Conservation (phyloP, 108 stramenopile genomes). For the Nannochloropsis granulata region DNA sequence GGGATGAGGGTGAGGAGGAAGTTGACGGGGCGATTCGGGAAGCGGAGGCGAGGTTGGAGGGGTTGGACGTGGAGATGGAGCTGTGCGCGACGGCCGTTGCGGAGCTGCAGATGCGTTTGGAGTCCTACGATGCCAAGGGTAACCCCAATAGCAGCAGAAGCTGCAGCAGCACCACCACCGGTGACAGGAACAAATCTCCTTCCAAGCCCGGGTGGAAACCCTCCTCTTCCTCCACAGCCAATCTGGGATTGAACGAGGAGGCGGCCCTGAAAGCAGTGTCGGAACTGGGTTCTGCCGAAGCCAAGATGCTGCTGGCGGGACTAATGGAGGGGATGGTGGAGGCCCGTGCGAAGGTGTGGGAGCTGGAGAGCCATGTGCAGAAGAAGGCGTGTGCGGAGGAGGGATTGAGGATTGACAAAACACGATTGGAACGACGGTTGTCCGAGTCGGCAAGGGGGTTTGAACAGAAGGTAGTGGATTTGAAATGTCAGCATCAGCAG, state of each 20-base stretch:
- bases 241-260: not conserved
- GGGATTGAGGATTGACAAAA: not conserved
- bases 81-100: not conserved
- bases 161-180: not conserved
- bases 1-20: not conserved
- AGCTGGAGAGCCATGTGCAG: not conserved
- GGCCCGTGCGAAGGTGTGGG: not conserved
- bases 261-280: not conserved
- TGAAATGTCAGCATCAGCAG: not conserved
- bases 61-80: not conserved
- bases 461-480: not conserved
- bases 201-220: not conserved
- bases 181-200: not conserved
- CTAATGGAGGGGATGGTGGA: not conserved
- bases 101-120: not conserved
- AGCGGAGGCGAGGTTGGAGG: not conserved
- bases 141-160: too few relatives aligned
- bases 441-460: not conserved
- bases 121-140: not conserved
- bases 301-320: not conserved
- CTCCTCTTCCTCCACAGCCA: not conserved
- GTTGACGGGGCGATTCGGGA: not conserved
- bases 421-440: not conserved
- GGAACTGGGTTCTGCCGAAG: not conserved
- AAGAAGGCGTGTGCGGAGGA: not conserved